A percentile compares a stretch with the other conserved stretches of the same genome.
Conservation (phyloP, 1,139 yeast species). For the Suhomyces panamericanus region DNA sequence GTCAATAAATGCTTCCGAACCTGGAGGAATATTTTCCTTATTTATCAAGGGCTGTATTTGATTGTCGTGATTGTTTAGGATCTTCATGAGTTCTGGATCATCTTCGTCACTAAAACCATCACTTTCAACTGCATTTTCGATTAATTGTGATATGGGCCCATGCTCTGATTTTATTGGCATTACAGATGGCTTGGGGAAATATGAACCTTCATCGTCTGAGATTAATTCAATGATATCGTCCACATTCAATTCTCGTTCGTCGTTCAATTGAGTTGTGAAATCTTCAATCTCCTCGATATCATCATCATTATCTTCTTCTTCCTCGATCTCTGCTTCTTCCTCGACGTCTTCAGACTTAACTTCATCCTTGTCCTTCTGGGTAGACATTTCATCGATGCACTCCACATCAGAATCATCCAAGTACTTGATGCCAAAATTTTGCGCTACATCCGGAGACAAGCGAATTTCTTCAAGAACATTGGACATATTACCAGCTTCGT, state of each 20-base stretch:
- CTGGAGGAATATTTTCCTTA: constrained; percentile 27
- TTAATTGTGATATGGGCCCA: constrained; percentile 7
- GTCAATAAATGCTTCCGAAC: constrained; percentile 37
- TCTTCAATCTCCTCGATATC: constrained; percentile 33
- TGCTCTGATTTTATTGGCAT: constrained; percentile 7
- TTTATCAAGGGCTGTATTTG: constrained; percentile 10
- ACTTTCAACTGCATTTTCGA: constrained; percentile 19
- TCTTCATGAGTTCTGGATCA: constrained; percentile 35
- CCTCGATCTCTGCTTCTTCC: constrained; percentile 13
- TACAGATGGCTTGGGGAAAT: constrained; percentile 4
- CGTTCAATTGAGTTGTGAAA: constrained; percentile 44
- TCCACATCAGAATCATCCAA: constrained; percentile 13
- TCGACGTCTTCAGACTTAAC: constrained; percentile 13
- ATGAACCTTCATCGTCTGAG: constrained; percentile 34
- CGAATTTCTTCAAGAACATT: constrained; percentile 29
- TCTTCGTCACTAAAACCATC: constrained; percentile 41
- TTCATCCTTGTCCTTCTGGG: constrained; percentile 8
- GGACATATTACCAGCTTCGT: constrained; percentile 13
- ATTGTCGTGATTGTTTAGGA: constrained; percentile 19
- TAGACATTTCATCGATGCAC: constrained; percentile 10
- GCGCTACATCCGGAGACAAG: constrained; percentile 35
- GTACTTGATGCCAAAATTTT: constrained; percentile 29
- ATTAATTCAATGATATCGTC: constrained; percentile 32
- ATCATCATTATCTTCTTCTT: constrained; percentile 18
- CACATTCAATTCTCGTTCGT: constrained; percentile 40